Conservation (phyloP, 768 basidiomycete genomes). For the Daedaleopsis sinensis region DNA sequence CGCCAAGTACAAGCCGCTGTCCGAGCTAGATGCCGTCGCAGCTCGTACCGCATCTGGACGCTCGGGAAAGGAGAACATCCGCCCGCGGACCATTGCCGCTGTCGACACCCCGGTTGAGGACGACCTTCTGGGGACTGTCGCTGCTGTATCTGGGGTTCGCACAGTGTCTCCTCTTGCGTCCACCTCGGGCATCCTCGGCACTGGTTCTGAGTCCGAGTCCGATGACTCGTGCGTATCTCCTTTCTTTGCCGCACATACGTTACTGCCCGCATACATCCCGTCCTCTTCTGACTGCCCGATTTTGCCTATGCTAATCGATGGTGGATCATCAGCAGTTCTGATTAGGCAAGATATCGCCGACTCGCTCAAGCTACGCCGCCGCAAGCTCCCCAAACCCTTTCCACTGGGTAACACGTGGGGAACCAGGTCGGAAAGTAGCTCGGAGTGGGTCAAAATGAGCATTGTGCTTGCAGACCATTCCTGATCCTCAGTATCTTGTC, state of each 20-base stretch:
- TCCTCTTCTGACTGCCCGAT: background rate
- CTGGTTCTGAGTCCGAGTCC: background rate
- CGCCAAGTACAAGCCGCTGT: background rate
- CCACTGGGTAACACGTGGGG: background rate
- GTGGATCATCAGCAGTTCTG: slow-evolving; percentile 12
- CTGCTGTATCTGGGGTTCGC: background rate
- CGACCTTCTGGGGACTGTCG: background rate
- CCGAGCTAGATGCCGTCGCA: background rate
- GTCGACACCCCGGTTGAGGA: background rate
- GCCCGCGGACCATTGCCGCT: background rate
- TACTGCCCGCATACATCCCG: background rate
- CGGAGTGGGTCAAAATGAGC: background rate
- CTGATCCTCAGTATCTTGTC: background rate
- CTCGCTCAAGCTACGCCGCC: background rate
- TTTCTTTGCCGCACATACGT: background rate
- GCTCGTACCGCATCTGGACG: background rate
- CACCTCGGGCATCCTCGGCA: background rate
- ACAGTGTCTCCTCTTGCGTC: background rate
- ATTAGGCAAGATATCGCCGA: slow-evolving; percentile 1
- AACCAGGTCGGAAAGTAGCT: background rate
- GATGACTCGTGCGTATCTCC: background rate
- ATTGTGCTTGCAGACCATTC: background rate
- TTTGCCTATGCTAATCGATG: background rate
- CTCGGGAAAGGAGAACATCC: background rate
- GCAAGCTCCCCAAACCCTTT: background rate